A percentile compares a stretch with the other conserved stretches of the same genome.
Evolutionary conservation across 2,329 filamentous ascomycete genomes (phyloP).

Genomic region (Colletotrichum melonis): DNA sequence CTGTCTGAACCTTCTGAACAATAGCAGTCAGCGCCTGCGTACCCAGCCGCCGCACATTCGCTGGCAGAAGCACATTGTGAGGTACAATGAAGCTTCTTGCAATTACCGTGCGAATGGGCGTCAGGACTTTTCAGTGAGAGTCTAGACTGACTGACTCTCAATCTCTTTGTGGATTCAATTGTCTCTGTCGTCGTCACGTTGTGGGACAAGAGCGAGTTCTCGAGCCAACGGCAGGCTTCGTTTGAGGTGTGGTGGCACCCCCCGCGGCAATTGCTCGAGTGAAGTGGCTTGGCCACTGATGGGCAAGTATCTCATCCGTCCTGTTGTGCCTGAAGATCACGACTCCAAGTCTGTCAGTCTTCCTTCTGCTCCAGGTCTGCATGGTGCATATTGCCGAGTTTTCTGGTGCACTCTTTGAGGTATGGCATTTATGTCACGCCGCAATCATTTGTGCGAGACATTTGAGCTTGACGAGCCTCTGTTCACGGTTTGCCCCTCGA

Average conservation of each 20-base stretch:
- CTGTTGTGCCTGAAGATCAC: conserved; percentile 27
- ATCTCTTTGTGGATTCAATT: background rate
- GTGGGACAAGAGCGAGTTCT: conserved; percentile 1
- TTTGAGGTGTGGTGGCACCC: background rate
- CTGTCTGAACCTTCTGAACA: background rate
- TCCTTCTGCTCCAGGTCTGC: background rate
- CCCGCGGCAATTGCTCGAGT: conserved; percentile 6
- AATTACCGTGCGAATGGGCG: background rate
- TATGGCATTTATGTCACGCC: background rate
- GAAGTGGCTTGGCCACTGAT: background rate
- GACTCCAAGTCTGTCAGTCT: background rate
- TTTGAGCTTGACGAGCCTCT: conserved; percentile 8
- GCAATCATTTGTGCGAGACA: conserved; percentile 1
- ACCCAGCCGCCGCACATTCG: background rate
- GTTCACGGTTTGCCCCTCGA: conserved; percentile 6
- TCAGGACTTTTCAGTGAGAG: background rate
- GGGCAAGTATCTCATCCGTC: background rate
- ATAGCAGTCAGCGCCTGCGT: background rate
- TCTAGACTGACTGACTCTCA: background rate
- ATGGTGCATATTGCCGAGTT: background rate
- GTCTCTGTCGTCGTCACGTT: background rate
- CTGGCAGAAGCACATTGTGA: background rate
- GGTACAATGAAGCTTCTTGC: background rate
- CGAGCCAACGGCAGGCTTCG: background rate
- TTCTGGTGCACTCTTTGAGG: background rate